These are phyloP conservation scores for Cryptococcus sp. DNA, from an alignment of 1,284 basidiomycete species.

Conservation along the genomic window DNA sequence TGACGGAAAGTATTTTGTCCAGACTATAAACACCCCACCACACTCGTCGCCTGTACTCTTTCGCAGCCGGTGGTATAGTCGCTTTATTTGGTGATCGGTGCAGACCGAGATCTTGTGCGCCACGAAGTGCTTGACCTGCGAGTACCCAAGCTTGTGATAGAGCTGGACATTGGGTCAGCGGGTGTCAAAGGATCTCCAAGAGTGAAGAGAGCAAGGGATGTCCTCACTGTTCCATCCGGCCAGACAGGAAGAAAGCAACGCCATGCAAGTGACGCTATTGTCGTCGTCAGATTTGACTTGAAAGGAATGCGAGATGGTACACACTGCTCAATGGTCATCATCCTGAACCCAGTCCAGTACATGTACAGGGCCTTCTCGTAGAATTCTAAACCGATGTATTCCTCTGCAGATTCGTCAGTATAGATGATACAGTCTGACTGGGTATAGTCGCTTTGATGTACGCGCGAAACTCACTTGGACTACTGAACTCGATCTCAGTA, in stretches of 20 bases:
- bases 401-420: background rate
- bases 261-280: constrained; percentile 16
- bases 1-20: constrained; percentile 19
- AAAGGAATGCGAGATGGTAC: background rate
- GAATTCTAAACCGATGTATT: constrained; percentile 19
- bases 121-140: constrained; percentile 76
- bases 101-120: constrained; percentile 77
- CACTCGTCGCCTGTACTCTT: constrained; percentile 14
- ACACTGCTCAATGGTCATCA: constrained; percentile 17
- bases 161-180: background rate
- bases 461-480: constrained; percentile 4
- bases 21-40: constrained; percentile 24
- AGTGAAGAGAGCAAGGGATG: background rate
- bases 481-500: constrained; percentile 9
- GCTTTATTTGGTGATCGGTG: constrained; percentile 53
- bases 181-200: too few relatives aligned
- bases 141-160: constrained; percentile 68
- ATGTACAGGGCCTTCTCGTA: constrained; percentile 20
- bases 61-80: constrained; percentile 1
- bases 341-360: constrained; percentile 12
- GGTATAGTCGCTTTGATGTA: background rate
- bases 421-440: background rate
- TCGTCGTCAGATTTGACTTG: background rate
- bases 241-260: constrained; percentile 13
- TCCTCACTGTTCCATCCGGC: constrained; percentile 22